A percentile compares a stretch with the other conserved stretches of the same genome.
phyloP scores from a whole-genome alignment of 1,284 basidiomycete species.

The Melanopsichium pennsylvanicum region DNA sequence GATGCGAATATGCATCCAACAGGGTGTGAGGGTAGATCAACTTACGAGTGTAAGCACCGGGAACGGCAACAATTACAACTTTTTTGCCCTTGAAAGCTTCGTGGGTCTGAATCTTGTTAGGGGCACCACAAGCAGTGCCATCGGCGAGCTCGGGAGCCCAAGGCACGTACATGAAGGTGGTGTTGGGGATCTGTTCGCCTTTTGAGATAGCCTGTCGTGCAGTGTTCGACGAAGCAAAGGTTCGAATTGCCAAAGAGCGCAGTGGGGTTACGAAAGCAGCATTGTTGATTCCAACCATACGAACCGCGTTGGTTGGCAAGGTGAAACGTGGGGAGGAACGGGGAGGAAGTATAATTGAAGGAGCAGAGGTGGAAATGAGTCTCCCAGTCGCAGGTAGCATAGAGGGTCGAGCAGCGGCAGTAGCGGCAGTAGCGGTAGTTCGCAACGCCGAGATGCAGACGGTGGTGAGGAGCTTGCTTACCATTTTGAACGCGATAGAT shows the following conservation, averaged over 20 bases:
- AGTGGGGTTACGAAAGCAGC: too few species aligned
- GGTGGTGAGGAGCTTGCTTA: slow-evolving; percentile 30
- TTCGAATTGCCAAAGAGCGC: slow-evolving; percentile 5
- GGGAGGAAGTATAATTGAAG: slow-evolving; percentile 6
- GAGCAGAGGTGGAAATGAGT: slow-evolving; percentile 31
- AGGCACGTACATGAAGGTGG: slow-evolving; percentile 74
- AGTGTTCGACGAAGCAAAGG: slow-evolving; percentile 5
- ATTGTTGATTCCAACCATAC: neutral
- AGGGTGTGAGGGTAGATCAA: neutral
- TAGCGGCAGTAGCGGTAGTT: slow-evolving; percentile 12
- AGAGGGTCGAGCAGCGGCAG: slow-evolving; percentile 1
- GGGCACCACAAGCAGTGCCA: slow-evolving; percentile 64
- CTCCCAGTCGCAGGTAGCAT: slow-evolving; percentile 10
- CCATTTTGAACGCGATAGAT: slow-evolving; percentile 30
- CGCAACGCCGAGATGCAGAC: too few species aligned
- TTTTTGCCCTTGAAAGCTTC: slow-evolving; percentile 80
- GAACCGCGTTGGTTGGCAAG: neutral
- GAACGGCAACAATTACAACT: slow-evolving; percentile 79
- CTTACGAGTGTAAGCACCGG: slow-evolving; percentile 71
- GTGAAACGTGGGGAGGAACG: neutral
- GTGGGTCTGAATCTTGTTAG: slow-evolving; percentile 69
- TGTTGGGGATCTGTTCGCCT: slow-evolving; percentile 74
- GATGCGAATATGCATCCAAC: too few species aligned
- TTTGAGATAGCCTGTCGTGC: slow-evolving; percentile 41
- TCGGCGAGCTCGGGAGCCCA: slow-evolving; percentile 75